Base-by-base conservation (phyloP, 768 basidiomycete genomes). In the Agaricus bisporus region DNA sequence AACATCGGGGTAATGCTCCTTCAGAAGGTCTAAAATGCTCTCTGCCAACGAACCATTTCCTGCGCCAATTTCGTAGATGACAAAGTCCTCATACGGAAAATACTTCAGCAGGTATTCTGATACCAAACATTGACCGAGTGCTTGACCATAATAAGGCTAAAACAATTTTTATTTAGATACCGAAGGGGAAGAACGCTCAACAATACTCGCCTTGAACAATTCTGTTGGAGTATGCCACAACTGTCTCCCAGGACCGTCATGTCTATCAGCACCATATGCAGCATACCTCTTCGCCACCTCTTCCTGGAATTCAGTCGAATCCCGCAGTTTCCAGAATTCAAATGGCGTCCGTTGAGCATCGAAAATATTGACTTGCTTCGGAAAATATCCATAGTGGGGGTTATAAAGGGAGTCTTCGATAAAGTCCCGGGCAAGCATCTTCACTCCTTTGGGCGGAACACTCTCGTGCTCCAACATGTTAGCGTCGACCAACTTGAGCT, bases 161-260 rank as follows among this genome's bases (percentile, higher is more conserved):
- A 51, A 32, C 58, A 15, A 44, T 15, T 55, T n/a, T 61, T 54
- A 25, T 28, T 35, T 52, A 45, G 47, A 59, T 6, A n/a, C 15
- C 6, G 18, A n/a, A 22, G 28, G 11, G 36, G 49, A 43, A 44
- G 45, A 12, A 15, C 5, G 38, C 29, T 38, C 14, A 48, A 36
- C 48, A 42, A 22, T 38, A 66, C 78, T 48, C 62, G 95, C 97
- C 82, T 95, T 93, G 77, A 99, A 98, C 28, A 99, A 69, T 64
- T 98, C 97, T 0, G 93, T 95, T 0, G 97, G 97, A 1, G 97
- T 99, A 69, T 99, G 97, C 97, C 97, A 99, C 50, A 99, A 73
- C 70, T 99, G 95, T 62, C 82, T 79, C 5, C 93, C 91, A 18
- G 86, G 85, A 9, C 87, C 88, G 36, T 82, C 75, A 54, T 69